Conservation (phyloP, 2,329 filamentous ascomycete species). For the Tolypocladium capitatum region DNA sequence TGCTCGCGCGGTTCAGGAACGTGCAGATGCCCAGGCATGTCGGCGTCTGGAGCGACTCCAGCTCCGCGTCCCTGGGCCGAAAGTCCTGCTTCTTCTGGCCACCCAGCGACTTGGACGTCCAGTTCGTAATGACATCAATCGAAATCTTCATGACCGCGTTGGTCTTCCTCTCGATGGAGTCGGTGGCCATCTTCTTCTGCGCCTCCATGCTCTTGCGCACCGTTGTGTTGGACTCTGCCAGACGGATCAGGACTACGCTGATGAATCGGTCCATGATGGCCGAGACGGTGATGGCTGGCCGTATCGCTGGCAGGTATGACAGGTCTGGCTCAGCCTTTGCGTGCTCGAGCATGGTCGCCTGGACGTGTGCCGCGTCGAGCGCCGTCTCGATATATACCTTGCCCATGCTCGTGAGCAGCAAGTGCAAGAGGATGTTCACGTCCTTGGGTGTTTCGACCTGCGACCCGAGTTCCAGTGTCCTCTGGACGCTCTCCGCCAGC, state of each 20-base stretch:
- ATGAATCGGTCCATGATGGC: slow-evolving; percentile 91
- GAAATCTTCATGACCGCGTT: slow-evolving; percentile 44
- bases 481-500: slow-evolving; percentile 87
- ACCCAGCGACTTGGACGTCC: slow-evolving; percentile 57
- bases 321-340: slow-evolving; percentile 79
- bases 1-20: slow-evolving; percentile 60
- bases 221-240: slow-evolving; percentile 81
- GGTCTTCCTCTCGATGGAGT: slow-evolving; percentile 75
- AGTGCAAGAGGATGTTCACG: slow-evolving; percentile 68
- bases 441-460: slow-evolving; percentile 87
- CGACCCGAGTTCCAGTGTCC: slow-evolving; percentile 80
- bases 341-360: slow-evolving; percentile 63
- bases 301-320: slow-evolving; percentile 64
- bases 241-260: slow-evolving; percentile 74
- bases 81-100: slow-evolving; percentile 84
- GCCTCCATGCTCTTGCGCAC: slow-evolving; percentile 84
- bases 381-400: slow-evolving; percentile 62
- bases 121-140: slow-evolving; percentile 58
- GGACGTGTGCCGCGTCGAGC: slow-evolving; percentile 57
- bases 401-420: slow-evolving; percentile 78
- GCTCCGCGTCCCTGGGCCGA: slow-evolving; percentile 67
- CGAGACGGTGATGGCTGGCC: slow-evolving; percentile 74
- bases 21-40: slow-evolving; percentile 72
- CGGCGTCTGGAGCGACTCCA: slow-evolving; percentile 70
- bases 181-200: slow-evolving; percentile 57